phyloP scores from a whole-genome alignment of 352 stramenopile genomes.

The Globisporangium irregulare region DNA sequence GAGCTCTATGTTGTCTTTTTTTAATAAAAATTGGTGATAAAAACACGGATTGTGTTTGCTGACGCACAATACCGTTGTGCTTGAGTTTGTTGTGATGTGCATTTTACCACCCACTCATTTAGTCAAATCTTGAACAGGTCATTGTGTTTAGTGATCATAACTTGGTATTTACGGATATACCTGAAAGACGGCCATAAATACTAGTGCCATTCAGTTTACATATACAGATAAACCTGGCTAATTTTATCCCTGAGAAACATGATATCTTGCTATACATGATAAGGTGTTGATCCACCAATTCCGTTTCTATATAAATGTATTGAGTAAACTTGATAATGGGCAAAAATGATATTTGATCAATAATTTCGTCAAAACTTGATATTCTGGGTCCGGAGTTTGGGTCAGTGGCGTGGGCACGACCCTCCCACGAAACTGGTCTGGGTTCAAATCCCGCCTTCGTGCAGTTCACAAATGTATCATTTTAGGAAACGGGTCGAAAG shows the following conservation, averaged over 20 bases:
- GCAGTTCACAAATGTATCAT: slow-evolving; percentile 9
- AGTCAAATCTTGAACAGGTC: too few relatives aligned
- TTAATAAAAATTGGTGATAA: too few relatives aligned
- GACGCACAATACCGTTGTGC: too few relatives aligned
- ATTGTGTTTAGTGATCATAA: too few relatives aligned
- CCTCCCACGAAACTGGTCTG: slow-evolving; percentile 4
- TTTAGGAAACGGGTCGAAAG: background rate
- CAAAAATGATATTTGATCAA: slow-evolving; percentile 6
- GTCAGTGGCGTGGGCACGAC: background rate
- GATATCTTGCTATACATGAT: slow-evolving; percentile 3
- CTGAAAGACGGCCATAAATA: too few relatives aligned
- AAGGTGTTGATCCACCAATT: background rate
- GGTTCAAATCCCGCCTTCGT: slow-evolving; percentile 6
- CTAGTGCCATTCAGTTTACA: too few relatives aligned
- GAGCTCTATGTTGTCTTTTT: too few relatives aligned
- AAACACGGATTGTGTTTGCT: too few relatives aligned
- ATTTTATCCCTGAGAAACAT: slow-evolving; percentile 4
- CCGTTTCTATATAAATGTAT: slow-evolving; percentile 6
- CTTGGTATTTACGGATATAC: too few relatives aligned
- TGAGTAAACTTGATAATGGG: slow-evolving; percentile 5
- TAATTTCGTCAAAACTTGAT: slow-evolving; percentile 2
- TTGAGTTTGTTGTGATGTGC: too few relatives aligned
- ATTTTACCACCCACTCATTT: too few relatives aligned
- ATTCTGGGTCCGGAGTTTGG: background rate
- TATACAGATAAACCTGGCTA: slow-evolving; percentile 2